Conservation (phyloP, 192 early-diverging fungal genomes). For the Podila clonocystis region DNA sequence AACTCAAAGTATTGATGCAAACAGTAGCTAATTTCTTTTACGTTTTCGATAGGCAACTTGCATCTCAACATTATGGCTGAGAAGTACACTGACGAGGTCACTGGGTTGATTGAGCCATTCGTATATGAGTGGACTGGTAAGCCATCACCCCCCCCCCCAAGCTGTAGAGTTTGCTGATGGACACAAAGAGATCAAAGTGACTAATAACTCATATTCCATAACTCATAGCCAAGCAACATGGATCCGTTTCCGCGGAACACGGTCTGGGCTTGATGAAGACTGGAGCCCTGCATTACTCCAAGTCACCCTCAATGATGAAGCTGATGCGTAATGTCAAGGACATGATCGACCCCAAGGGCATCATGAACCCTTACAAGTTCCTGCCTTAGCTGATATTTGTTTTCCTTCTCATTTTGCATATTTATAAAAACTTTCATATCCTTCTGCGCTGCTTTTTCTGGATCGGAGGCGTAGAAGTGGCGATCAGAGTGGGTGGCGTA, state of each 20-base stretch:
- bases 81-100: constrained; percentile 69
- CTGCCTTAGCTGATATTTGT: constrained; percentile 42
- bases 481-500: no score
- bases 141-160: no score
- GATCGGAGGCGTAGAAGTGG: no score
- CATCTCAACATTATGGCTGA: constrained; percentile 90
- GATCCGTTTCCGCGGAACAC: constrained; percentile 72
- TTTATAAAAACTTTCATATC: background rate
- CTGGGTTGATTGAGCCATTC: constrained; percentile 86
- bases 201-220: constrained; percentile 2
- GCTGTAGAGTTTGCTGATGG: no score
- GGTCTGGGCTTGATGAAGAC: constrained; percentile 90
- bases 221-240: constrained; percentile 26
- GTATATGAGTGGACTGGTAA: constrained; percentile 87
- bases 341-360: constrained; percentile 95
- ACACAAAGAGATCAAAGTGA: no score
- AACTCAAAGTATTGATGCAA: background rate
- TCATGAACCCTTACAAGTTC: constrained; percentile 92
- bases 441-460: no score
- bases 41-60: constrained; percentile 70
- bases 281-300: constrained; percentile 82
- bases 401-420: background rate
- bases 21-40: constrained; percentile 5
- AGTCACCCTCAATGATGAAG: constrained; percentile 81
- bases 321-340: constrained; percentile 90